Percentiles rank a stretch among this genome's conserved stretches.
Conservation (phyloP, 1,139 yeast genomes). For the Nakaseomyces uthaithaninus region DNA sequence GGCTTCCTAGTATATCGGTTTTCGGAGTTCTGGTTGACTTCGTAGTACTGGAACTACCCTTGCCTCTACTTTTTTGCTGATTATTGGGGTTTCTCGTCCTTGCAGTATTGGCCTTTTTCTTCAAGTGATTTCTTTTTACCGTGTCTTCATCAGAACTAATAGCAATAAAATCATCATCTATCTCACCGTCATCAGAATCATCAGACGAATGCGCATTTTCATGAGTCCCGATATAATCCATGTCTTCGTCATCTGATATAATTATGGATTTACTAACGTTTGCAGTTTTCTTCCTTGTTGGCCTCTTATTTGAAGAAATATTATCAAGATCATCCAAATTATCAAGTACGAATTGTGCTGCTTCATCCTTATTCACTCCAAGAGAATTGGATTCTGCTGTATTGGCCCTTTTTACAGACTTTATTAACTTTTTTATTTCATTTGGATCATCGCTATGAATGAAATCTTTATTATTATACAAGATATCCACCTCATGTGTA, state of each 20-base stretch:
- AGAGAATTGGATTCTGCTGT: slow-evolving; percentile 6
- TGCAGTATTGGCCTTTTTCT: not conserved
- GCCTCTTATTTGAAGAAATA: not conserved
- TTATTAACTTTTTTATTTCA: slow-evolving; percentile 28
- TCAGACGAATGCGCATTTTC: slow-evolving; percentile 8
- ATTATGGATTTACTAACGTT: slow-evolving; percentile 11
- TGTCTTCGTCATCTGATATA: slow-evolving; percentile 12
- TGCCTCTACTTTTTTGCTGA: slow-evolving; percentile 3
- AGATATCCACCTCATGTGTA: slow-evolving; percentile 48
- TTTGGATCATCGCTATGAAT: slow-evolving; percentile 32
- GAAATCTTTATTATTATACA: slow-evolving; percentile 39
- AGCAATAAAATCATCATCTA: slow-evolving; percentile 10
- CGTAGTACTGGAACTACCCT: slow-evolving; percentile 1
- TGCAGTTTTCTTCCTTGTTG: not conserved
- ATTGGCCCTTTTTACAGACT: slow-evolving; percentile 25
- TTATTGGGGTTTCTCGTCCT: too few relatives aligned
- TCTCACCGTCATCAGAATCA: slow-evolving; percentile 8
- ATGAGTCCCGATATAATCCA: not conserved
- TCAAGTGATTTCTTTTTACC: slow-evolving; percentile 1
- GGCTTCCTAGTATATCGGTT: slow-evolving; percentile 24
- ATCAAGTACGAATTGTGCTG: slow-evolving; percentile 13
- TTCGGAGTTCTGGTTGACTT: slow-evolving; percentile 19
- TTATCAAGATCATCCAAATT: not conserved
- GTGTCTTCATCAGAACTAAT: slow-evolving; percentile 11
- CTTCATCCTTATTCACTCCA: slow-evolving; percentile 15